Evolutionary conservation across 2,329 filamentous ascomycete genomes (phyloP).

Genomic region (Neofusicoccum ribis): DNA sequence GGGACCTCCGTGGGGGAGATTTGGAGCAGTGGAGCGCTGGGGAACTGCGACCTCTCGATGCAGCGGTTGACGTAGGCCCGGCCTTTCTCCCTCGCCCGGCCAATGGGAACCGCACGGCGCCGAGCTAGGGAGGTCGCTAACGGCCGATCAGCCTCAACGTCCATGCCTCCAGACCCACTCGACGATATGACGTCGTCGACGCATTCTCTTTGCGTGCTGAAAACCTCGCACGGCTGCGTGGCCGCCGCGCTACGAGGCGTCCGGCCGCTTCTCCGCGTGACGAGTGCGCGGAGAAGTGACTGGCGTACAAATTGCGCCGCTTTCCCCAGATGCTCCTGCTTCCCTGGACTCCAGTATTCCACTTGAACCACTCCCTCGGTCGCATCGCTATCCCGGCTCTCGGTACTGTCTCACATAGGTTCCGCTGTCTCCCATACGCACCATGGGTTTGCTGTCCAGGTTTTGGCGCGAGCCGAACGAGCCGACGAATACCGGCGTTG

Average conservation of each 20-base stretch:
- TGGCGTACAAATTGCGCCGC: not conserved
- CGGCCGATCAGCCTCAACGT: slow-evolving; percentile 10
- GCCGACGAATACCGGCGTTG: not conserved
- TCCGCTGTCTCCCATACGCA: not conserved
- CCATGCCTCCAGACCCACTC: not conserved
- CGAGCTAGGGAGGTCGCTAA: not conserved
- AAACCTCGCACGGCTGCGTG: not conserved
- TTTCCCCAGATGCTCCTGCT: not conserved
- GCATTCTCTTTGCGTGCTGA: not conserved
- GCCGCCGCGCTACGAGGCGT: not conserved
- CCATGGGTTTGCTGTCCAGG: slow-evolving; percentile 6
- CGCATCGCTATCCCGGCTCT: not conserved
- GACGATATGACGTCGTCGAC: not conserved
- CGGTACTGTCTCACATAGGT: not conserved
- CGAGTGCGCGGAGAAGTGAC: not conserved
- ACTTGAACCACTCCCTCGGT: not conserved
- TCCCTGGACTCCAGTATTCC: not conserved
- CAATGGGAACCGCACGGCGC: not conserved
- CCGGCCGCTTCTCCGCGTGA: not conserved
- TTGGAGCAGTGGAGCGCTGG: slow-evolving; percentile 11
- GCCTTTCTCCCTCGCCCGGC: not conserved
- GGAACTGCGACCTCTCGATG: not conserved
- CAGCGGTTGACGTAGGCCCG: slow-evolving; percentile 6
- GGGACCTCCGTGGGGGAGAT: slow-evolving; percentile 14
- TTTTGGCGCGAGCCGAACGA: slow-evolving; percentile 11